These are phyloP conservation scores for Cetraspora pellucida DNA, from an alignment of 192 early-diverging fungal genomes.

Conservation along the genomic window DNA sequence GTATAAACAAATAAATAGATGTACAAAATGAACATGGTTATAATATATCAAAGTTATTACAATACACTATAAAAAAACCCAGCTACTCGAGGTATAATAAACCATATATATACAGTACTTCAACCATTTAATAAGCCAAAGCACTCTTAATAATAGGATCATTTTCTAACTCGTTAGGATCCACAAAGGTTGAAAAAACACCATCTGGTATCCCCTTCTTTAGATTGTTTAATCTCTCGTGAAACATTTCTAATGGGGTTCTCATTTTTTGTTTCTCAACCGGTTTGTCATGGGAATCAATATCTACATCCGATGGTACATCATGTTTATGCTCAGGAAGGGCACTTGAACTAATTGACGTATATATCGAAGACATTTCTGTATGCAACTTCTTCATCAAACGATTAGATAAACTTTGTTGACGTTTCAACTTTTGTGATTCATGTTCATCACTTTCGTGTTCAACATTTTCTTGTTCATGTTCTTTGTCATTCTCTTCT, in stretches of 20 bases:
- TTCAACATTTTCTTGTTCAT: neutral
- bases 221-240: constrained; percentile 26
- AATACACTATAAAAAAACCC: too few relatives aligned
- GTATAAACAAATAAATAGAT: too few relatives aligned
- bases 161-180: constrained; percentile 15
- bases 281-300: neutral
- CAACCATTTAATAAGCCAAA: neutral
- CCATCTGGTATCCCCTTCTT: constrained; percentile 26
- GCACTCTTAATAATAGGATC: constrained; percentile 20
- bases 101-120: neutral
- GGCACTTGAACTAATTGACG: too few relatives aligned
- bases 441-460: neutral
- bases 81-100: too few relatives aligned
- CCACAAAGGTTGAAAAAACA: constrained; percentile 30
- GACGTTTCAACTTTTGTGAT: neutral
- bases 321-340: too few relatives aligned
- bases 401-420: neutral
- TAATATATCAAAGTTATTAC: too few relatives aligned
- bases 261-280: neutral
- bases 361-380: neutral
- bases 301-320: neutral
- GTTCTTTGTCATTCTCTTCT: neutral
- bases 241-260: constrained; percentile 38
- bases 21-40: too few relatives aligned
- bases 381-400: neutral